These are phyloP conservation scores for Geosiphon pyriformis DNA, from an alignment of 192 early-diverging fungal genomes.

Conservation along the genomic window DNA sequence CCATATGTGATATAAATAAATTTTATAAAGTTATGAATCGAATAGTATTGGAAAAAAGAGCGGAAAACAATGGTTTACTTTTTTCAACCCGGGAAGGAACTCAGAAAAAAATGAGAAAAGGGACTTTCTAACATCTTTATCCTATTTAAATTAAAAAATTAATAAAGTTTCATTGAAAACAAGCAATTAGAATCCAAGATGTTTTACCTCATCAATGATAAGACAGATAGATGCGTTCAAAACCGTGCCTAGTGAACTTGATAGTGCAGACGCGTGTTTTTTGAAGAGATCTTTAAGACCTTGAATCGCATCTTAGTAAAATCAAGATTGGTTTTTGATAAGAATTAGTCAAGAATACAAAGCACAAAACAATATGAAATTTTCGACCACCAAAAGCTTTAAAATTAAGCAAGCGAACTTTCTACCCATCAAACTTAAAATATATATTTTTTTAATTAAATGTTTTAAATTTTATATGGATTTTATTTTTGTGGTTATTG, in stretches of 20 bases:
- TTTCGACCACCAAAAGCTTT: no score
- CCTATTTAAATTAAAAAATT: slow-evolving; percentile 31
- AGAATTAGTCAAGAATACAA: neutral
- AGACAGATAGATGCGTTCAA: slow-evolving; percentile 44
- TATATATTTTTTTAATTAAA: no score
- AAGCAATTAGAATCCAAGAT: no score
- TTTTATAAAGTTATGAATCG: neutral
- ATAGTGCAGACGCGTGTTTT: slow-evolving; percentile 38
- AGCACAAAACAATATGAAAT: no score
- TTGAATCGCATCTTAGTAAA: slow-evolving; percentile 38
- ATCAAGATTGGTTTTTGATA: neutral
- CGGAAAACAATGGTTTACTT: slow-evolving; percentile 23
- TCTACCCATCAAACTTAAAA: no score
- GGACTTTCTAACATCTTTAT: slow-evolving; percentile 37
- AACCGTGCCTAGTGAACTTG: slow-evolving; percentile 38
- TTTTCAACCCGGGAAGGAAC: slow-evolving; percentile 28
- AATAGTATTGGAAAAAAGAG: neutral
- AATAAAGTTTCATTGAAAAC: no score
- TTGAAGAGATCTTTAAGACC: slow-evolving; percentile 45
- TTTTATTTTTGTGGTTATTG: no score
- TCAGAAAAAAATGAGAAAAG: slow-evolving; percentile 32
- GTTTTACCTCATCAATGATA: slow-evolving; percentile 47
- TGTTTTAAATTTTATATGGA: no score
- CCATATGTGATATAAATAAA: neutral
- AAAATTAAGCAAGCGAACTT: no score